phyloP scores from a whole-genome alignment of 2,329 filamentous ascomycete genomes.

The Amphichorda felina region DNA sequence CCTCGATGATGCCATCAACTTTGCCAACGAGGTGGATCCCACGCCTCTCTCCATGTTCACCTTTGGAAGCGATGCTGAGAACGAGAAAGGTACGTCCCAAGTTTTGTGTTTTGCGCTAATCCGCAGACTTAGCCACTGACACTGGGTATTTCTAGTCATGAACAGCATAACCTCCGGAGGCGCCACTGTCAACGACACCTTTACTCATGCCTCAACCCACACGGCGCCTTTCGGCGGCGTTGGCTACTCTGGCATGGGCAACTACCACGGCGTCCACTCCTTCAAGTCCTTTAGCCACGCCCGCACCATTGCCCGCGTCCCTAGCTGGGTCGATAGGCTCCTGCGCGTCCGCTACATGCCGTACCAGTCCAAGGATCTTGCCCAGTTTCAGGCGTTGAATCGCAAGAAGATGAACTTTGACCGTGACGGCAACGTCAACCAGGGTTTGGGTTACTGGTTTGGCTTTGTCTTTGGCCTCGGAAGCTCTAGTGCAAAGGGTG shows the following conservation, averaged over 20 bases:
- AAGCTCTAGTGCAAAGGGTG: conserved; percentile 32
- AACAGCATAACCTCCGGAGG: conserved; percentile 31
- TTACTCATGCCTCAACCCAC: conserved; percentile 28
- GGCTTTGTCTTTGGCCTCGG: conserved; percentile 39
- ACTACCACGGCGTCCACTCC: conserved; percentile 35
- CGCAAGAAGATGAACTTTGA: conserved; percentile 46
- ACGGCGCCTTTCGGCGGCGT: conserved; percentile 36
- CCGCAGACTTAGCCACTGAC: background rate
- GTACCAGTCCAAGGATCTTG: conserved; percentile 35
- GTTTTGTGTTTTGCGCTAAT: background rate
- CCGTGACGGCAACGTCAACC: conserved; percentile 40
- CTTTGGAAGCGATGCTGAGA: conserved; percentile 74
- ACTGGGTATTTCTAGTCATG: conserved; percentile 20
- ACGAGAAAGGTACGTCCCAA: conserved; percentile 51
- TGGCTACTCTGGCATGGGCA: conserved; percentile 33
- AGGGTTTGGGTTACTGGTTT: conserved; percentile 42
- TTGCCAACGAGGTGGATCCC: conserved; percentile 69
- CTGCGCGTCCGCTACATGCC: conserved; percentile 59
- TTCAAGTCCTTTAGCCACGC: conserved; percentile 30
- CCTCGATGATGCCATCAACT: conserved; percentile 74
- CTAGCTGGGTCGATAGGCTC: conserved; percentile 30
- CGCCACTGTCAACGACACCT: conserved; percentile 36
- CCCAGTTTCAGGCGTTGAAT: conserved; percentile 29
- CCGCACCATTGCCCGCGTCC: conserved; percentile 22
- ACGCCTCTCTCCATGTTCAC: conserved; percentile 78